A percentile compares a stretch with the other conserved stretches of the same genome.
These are phyloP conservation scores for Coemansia sp. DNA, from an alignment of 192 early-diverging fungal genomes.

Conservation along the genomic window DNA sequence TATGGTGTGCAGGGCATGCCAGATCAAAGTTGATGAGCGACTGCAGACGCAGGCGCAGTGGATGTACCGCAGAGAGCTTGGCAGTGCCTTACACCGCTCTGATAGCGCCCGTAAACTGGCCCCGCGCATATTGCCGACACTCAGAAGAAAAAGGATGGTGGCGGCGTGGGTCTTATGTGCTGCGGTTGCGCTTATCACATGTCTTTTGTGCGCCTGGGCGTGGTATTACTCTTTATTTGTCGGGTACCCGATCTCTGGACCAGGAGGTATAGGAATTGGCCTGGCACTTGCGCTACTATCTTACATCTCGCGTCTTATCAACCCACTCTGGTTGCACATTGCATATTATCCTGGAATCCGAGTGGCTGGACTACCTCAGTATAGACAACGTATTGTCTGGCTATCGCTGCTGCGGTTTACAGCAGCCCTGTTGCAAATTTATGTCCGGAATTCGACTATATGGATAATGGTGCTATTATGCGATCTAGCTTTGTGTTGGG, in stretches of 20 bases:
- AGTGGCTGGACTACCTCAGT: slow-evolving; percentile 26
- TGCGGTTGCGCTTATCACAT: slow-evolving; percentile 3
- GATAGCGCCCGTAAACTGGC: slow-evolving; percentile 15
- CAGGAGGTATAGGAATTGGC: background rate
- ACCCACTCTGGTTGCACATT: slow-evolving; percentile 42
- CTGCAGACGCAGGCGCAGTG: slow-evolving; percentile 42
- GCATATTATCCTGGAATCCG: slow-evolving; percentile 34
- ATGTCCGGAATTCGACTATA: background rate
- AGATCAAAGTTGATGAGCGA: slow-evolving; percentile 29
- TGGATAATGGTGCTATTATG: slow-evolving; percentile 7
- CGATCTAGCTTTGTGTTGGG: slow-evolving; percentile 24
- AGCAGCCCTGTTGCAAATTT: slow-evolving; percentile 10
- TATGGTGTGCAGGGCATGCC: slow-evolving; percentile 35
- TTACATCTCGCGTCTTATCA: slow-evolving; percentile 24
- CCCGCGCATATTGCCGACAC: slow-evolving; percentile 23
- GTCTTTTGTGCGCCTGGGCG: slow-evolving; percentile 18
- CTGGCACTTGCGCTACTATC: slow-evolving; percentile 16
- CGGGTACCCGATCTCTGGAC: background rate
- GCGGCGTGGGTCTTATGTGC: slow-evolving; percentile 28
- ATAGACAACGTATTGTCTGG: slow-evolving; percentile 17
- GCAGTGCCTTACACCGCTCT: slow-evolving; percentile 31
- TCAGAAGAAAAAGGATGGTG: slow-evolving; percentile 31
- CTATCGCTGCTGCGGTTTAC: slow-evolving; percentile 17
- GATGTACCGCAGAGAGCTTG: slow-evolving; percentile 33
- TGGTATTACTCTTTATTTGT: slow-evolving; percentile 7